Evolutionary conservation across 2,329 filamentous ascomycete genomes (phyloP).

Genomic region (Knufia petricola): DNA sequence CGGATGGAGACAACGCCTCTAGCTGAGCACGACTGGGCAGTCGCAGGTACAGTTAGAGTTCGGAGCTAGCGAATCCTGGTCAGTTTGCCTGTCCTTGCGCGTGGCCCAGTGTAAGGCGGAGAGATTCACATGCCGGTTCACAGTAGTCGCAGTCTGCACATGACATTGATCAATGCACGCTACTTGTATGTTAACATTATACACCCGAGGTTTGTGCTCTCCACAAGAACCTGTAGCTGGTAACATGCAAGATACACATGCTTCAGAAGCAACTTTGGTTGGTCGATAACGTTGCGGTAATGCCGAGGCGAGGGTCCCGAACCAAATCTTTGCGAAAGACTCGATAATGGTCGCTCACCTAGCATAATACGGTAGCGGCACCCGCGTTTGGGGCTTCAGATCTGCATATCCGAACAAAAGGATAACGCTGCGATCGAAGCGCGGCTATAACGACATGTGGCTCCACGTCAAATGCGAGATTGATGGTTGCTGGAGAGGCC

Average conservation of each 20-base stretch:
- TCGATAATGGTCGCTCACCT: slow-evolving; percentile 7
- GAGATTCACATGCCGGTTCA: not conserved
- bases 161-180: not conserved
- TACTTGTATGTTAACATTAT: not conserved
- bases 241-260: no score
- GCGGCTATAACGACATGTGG: not conserved
- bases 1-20: slow-evolving; percentile 17
- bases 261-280: no score
- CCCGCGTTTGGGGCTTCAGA: not conserved
- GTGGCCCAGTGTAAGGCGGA: slow-evolving; percentile 1
- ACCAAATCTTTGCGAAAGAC: not conserved
- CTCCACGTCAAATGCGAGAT: not conserved
- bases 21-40: slow-evolving; percentile 19
- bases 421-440: not conserved
- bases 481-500: not conserved
- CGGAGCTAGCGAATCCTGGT: slow-evolving; percentile 2
- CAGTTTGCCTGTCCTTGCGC: not conserved
- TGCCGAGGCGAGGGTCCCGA: not conserved
- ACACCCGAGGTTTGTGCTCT: not conserved
- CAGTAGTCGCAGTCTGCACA: not conserved
- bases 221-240: not conserved
- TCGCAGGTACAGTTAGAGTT: slow-evolving; percentile 20
- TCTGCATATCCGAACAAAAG: not conserved
- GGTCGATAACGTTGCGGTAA: no score
- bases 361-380: slow-evolving; percentile 3